These are phyloP conservation scores for Ophiocordyceps robertsii DNA, from an alignment of 2,329 filamentous ascomycete genomes.

Conservation along the genomic window DNA sequence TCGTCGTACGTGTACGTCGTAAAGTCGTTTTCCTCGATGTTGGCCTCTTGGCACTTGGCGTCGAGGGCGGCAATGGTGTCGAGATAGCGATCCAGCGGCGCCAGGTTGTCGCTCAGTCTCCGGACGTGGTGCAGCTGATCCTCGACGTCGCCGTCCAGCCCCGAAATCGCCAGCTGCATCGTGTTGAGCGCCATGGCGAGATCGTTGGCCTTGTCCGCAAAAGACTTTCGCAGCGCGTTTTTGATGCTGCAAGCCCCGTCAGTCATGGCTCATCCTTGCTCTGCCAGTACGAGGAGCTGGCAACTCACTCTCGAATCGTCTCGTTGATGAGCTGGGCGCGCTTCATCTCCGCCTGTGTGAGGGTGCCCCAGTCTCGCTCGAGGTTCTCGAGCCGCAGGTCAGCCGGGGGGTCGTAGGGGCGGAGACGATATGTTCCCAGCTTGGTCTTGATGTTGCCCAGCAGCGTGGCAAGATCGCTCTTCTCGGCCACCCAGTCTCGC, in stretches of 20 bases:
- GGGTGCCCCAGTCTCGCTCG: slow-evolving; percentile 65
- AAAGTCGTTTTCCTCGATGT: slow-evolving; percentile 98
- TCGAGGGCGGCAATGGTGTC: slow-evolving; percentile 78
- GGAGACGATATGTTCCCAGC: slow-evolving; percentile 81
- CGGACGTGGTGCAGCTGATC: slow-evolving; percentile 84
- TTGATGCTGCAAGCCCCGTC: slow-evolving; percentile 55
- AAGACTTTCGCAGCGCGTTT: slow-evolving; percentile 79
- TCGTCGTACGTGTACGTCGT: slow-evolving; percentile 99
- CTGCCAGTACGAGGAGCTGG: neutral
- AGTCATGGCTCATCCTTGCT: slow-evolving; percentile 7
- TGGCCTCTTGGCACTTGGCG: slow-evolving; percentile 83
- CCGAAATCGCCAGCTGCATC: slow-evolving; percentile 85
- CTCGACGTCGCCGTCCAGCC: slow-evolving; percentile 93
- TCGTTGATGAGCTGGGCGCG: slow-evolving; percentile 94
- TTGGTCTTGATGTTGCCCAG: slow-evolving; percentile 99
- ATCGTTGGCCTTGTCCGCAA: slow-evolving; percentile 97
- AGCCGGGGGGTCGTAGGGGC: slow-evolving; percentile 78
- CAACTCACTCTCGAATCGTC: slow-evolving; percentile 75
- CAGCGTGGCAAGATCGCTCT: slow-evolving; percentile 84
- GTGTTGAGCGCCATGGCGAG: slow-evolving; percentile 93
- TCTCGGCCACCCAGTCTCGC: slow-evolving; percentile 92
- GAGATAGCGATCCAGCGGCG: slow-evolving; percentile 83
- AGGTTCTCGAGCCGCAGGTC: slow-evolving; percentile 72
- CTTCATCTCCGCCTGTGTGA: slow-evolving; percentile 75
- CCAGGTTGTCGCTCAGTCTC: slow-evolving; percentile 70